These are phyloP conservation scores for Neoboletus brunneissimus DNA, from an alignment of 768 basidiomycete species.

Conservation along the genomic window DNA sequence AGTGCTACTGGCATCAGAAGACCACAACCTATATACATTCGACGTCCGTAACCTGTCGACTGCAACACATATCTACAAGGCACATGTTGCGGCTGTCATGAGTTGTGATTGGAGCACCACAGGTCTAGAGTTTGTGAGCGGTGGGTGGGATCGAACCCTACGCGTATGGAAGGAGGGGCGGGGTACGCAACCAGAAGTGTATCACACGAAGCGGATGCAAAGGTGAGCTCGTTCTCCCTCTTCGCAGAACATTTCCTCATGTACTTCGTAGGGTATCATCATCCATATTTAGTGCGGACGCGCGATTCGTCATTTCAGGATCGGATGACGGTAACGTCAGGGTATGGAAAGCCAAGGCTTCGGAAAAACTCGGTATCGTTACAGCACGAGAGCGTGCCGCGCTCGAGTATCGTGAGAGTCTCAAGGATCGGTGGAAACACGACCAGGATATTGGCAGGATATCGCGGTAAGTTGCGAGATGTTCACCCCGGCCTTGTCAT, in stretches of 20 bases:
- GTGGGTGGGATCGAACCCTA: slow-evolving; percentile 94
- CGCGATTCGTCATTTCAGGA: slow-evolving; percentile 86
- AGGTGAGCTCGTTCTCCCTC: slow-evolving; percentile 45
- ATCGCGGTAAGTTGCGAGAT: slow-evolving; percentile 55
- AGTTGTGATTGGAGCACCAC: slow-evolving; percentile 97
- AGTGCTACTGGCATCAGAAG: slow-evolving; percentile 93
- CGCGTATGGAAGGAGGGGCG: slow-evolving; percentile 89
- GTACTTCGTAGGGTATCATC: slow-evolving; percentile 68
- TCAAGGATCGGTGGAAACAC: slow-evolving; percentile 86
- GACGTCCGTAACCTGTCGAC: slow-evolving; percentile 82
- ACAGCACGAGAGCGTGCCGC: slow-evolving; percentile 88
- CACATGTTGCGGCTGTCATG: slow-evolving; percentile 95
- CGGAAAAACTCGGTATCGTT: slow-evolving; percentile 87
- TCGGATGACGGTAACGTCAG: slow-evolving; percentile 95
- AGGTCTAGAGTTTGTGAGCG: slow-evolving; percentile 92
- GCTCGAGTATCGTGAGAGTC: slow-evolving; percentile 87
- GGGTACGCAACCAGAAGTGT: slow-evolving; percentile 82
- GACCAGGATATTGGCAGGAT: slow-evolving; percentile 81
- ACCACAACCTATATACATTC: slow-evolving; percentile 97
- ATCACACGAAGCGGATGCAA: slow-evolving; percentile 99
- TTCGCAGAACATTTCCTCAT: neutral
- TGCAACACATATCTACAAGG: slow-evolving; percentile 94
- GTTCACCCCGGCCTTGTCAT: neutral
- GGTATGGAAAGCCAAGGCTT: slow-evolving; percentile 92
- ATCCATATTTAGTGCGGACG: slow-evolving; percentile 83